These are phyloP conservation scores for Chytriomyces sp. DNA, from an alignment of 192 early-diverging fungal species.

Conservation along the genomic window DNA sequence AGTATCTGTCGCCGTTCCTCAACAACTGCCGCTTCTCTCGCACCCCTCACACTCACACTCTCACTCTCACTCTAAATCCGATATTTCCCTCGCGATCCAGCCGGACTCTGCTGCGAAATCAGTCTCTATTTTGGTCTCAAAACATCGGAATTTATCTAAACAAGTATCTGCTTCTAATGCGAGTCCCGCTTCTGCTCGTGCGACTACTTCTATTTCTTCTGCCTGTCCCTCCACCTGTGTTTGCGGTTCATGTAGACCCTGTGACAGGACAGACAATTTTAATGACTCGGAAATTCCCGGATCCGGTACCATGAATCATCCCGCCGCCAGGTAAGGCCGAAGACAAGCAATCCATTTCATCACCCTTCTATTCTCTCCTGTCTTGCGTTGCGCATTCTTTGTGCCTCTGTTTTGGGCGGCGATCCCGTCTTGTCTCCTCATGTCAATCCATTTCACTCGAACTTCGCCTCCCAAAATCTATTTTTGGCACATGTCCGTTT, in stretches of 20 bases:
- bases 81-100: not conserved
- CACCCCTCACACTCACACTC: not conserved
- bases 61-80: not conserved
- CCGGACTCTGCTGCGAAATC: not conserved
- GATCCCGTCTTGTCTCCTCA: not conserved
- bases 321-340: not conserved
- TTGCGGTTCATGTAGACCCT: not conserved
- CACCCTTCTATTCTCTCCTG: not conserved
- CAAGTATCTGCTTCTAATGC: too few relatives aligned
- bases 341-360: not conserved
- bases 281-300: constrained; percentile 1
- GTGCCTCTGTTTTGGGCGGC: not conserved
- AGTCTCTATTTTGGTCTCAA: not conserved
- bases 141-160: too few relatives aligned
- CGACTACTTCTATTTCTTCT: not conserved
- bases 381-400: not conserved
- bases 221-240: not conserved
- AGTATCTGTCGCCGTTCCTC: not conserved
- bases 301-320: not conserved
- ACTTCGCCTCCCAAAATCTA: not conserved
- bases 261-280: not conserved
- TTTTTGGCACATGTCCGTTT: not conserved
- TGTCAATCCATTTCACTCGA: not conserved
- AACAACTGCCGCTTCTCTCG: not conserved
- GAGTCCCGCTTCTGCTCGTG: not conserved